phyloP scores from a whole-genome alignment of 768 basidiomycete genomes.

The Phallus indusiatus region DNA sequence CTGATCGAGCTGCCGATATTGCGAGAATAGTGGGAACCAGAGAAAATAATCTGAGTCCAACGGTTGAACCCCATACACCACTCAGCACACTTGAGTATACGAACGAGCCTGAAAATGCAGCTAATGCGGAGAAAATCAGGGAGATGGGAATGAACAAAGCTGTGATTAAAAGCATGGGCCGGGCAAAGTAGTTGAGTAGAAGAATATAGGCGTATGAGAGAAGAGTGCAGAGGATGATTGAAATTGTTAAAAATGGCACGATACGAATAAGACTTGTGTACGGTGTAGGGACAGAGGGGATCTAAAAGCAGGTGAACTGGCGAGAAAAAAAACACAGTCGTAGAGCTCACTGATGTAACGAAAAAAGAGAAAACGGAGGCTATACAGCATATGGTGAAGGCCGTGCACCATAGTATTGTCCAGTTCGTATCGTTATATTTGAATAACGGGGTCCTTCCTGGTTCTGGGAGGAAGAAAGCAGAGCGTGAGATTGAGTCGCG shows the following conservation, averaged over 20 bases:
- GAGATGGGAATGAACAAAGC: conserved; percentile 68
- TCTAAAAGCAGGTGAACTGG: conserved; percentile 17
- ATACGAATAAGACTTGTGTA: conserved; percentile 71
- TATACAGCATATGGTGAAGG: conserved; percentile 50
- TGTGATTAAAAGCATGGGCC: conserved; percentile 73
- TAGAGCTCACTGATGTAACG: conserved; percentile 35
- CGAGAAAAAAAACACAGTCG: conserved; percentile 19
- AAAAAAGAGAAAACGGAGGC: conserved; percentile 60
- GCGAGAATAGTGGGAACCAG: conserved; percentile 64
- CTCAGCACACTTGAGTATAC: conserved; percentile 43
- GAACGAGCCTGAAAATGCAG: conserved; percentile 79
- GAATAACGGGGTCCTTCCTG: conserved; percentile 55
- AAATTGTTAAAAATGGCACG: conserved; percentile 63
- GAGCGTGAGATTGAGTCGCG: conserved; percentile 58
- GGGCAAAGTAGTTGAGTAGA: conserved; percentile 71
- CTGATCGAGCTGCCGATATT: conserved; percentile 51
- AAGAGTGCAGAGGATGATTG: conserved; percentile 60
- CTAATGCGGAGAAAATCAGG: conserved; percentile 63
- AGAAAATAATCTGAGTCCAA: conserved; percentile 73
- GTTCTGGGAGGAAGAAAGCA: conserved; percentile 72
- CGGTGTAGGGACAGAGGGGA: conserved; percentile 26
- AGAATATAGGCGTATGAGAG: conserved; percentile 68
- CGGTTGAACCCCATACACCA: conserved; percentile 72
- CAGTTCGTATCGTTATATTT: conserved; percentile 69
- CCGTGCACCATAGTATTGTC: conserved; percentile 57